Percentiles rank a stretch among this genome's conserved stretches.
Conservation (phyloP, 2,329 filamentous ascomycete genomes). For the Hypoxylon sp. region DNA sequence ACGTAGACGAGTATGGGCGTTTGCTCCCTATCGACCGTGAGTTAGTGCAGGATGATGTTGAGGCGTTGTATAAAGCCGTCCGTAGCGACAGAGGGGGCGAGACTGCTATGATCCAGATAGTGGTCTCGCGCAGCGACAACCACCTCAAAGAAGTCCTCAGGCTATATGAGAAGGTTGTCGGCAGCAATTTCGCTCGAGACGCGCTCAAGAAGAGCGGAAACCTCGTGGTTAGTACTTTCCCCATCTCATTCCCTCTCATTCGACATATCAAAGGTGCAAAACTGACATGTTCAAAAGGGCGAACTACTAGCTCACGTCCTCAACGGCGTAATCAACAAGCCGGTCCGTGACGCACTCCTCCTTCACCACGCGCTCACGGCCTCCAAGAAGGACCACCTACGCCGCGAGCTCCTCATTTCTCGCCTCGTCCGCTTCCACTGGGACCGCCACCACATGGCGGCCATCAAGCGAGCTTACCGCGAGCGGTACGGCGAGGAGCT, state of each 20-base stretch:
- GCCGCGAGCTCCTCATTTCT: constrained; percentile 88
- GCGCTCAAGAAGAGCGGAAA: constrained; percentile 91
- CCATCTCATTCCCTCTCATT: neutral
- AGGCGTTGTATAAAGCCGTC: constrained; percentile 75
- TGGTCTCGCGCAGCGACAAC: constrained; percentile 81
- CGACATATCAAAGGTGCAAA: neutral
- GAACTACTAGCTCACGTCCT: constrained; percentile 95
- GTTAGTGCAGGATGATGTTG: constrained; percentile 77
- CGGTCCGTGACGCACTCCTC: constrained; percentile 90
- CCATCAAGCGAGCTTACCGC: constrained; percentile 83
- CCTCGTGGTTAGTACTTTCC: constrained; percentile 78
- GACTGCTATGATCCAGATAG: constrained; percentile 85
- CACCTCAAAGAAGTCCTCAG: constrained; percentile 85
- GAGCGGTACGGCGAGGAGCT: constrained; percentile 81
- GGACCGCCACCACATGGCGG: constrained; percentile 85
- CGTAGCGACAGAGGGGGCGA: constrained; percentile 85
- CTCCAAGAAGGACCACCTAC: constrained; percentile 76
- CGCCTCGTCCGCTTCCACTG: constrained; percentile 91
- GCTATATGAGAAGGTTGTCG: constrained; percentile 79
- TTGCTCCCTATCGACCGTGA: constrained; percentile 68
- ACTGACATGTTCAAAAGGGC: constrained; percentile 67
- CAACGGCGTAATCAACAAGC: constrained; percentile 95
- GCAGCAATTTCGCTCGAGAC: constrained; percentile 86
- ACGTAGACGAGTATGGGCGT: constrained; percentile 74
- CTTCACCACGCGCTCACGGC: constrained; percentile 89